These are phyloP conservation scores for Colletotrichum horii DNA, from an alignment of 2,329 filamentous ascomycete species.

Conservation along the genomic window DNA sequence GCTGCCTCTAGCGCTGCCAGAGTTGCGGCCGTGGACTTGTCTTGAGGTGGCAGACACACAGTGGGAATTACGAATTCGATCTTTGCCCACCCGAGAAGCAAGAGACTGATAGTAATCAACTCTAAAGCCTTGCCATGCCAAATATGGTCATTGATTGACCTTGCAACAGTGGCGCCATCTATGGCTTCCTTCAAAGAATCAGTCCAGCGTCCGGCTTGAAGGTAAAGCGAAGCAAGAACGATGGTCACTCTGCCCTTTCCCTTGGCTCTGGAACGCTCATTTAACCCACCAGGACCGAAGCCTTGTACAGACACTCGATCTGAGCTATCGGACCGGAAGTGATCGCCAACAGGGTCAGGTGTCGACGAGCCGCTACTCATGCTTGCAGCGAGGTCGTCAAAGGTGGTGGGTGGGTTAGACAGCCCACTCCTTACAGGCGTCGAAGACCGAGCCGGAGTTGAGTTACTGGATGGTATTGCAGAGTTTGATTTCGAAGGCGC, in stretches of 20 bases:
- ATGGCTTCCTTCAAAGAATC: constrained; percentile 85
- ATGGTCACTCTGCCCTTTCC: constrained; percentile 81
- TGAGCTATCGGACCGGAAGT: constrained; percentile 54
- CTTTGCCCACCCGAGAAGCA: constrained; percentile 84
- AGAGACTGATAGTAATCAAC: constrained; percentile 79
- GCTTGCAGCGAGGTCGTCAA: constrained; percentile 49
- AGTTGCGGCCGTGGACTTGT: constrained; percentile 40
- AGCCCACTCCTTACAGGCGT: constrained; percentile 55
- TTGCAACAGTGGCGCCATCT: constrained; percentile 79
- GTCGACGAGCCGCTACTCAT: constrained; percentile 40
- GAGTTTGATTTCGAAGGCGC: constrained; percentile 52
- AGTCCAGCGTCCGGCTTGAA: constrained; percentile 88
- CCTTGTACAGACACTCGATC: constrained; percentile 71
- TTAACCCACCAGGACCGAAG: constrained; percentile 73
- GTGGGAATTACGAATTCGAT: constrained; percentile 80
- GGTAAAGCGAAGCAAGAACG: constrained; percentile 82
- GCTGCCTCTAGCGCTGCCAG: constrained; percentile 28
- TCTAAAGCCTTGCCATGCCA: constrained; percentile 98
- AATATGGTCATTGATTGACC: constrained; percentile 86
- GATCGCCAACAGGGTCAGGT: constrained; percentile 48
- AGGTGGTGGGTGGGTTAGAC: constrained; percentile 53
- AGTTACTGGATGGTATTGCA: constrained; percentile 47
- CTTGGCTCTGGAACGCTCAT: constrained; percentile 79
- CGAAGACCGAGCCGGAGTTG: constrained; percentile 54
- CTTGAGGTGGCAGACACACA: constrained; percentile 57